phyloP scores from a whole-genome alignment of 768 basidiomycete species.

The Clitopilus hobsonii region DNA sequence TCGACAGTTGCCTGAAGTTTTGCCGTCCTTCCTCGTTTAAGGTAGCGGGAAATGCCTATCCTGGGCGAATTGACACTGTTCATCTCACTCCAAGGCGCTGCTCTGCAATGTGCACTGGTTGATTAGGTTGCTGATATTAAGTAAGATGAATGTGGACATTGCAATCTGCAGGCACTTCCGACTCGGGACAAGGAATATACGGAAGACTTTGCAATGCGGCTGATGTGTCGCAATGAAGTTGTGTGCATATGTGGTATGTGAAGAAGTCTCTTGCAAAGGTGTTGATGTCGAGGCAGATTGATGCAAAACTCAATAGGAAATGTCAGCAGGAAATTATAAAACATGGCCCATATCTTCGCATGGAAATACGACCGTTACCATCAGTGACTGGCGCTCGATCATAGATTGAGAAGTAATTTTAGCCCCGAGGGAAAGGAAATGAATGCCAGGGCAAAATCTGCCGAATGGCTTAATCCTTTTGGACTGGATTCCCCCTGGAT shows the following conservation, averaged over 20 bases:
- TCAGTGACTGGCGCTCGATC: constrained; percentile 3
- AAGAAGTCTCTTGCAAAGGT: not conserved
- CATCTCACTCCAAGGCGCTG: not conserved
- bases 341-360: constrained; percentile 1
- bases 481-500: constrained; percentile 11
- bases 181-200: not conserved
- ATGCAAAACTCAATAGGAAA: not conserved
- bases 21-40: too few relatives aligned
- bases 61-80: not conserved
- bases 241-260: not conserved
- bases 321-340: not conserved
- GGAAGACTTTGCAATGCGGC: not conserved
- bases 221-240: not conserved
- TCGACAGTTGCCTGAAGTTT: not conserved
- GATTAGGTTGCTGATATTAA: not conserved
- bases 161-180: not conserved
- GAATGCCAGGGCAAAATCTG: constrained; percentile 1
- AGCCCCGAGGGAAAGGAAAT: constrained; percentile 9
- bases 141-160: not conserved
- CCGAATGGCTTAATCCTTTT: constrained; percentile 6
- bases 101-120: not conserved
- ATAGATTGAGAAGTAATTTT: constrained; percentile 8
- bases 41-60: too few relatives aligned
- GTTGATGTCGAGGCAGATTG: not conserved
- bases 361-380: constrained; percentile 9